Conservation (phyloP, 768 basidiomycete species). For the Panaeolus papilionaceus region DNA sequence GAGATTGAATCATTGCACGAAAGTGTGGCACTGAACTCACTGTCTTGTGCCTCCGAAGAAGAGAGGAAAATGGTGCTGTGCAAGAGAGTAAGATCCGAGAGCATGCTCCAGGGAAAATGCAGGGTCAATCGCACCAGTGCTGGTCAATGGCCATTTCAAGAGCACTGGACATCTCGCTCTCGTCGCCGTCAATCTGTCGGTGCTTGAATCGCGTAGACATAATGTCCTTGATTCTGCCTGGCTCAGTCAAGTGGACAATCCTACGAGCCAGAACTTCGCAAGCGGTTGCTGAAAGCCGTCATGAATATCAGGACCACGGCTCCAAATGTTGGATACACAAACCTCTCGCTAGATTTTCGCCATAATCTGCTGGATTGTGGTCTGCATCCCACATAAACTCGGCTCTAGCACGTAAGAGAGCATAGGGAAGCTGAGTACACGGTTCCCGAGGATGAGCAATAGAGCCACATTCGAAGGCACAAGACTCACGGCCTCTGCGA, state of each 20-base stretch:
- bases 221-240: slow-evolving; percentile 68
- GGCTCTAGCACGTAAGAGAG: slow-evolving; percentile 75
- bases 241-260: slow-evolving; percentile 73
- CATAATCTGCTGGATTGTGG: slow-evolving; percentile 83
- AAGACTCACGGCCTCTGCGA: slow-evolving; percentile 74
- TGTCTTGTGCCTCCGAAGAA: slow-evolving; percentile 84
- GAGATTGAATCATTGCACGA: background rate
- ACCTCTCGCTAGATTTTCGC: slow-evolving; percentile 86
- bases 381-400: slow-evolving; percentile 86
- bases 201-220: slow-evolving; percentile 84
- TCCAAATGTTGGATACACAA: slow-evolving; percentile 25
- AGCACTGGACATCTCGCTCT: slow-evolving; percentile 75
- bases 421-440: slow-evolving; percentile 73
- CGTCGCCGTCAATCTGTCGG: slow-evolving; percentile 75
- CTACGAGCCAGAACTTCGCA: slow-evolving; percentile 86
- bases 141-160: slow-evolving; percentile 94
- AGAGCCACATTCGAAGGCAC: slow-evolving; percentile 12
- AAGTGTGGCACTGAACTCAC: slow-evolving; percentile 41
- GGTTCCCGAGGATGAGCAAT: slow-evolving; percentile 1
- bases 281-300: slow-evolving; percentile 60
- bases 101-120: background rate
- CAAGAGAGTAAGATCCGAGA: background rate
- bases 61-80: slow-evolving; percentile 82
- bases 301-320: slow-evolving; percentile 13
- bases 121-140: slow-evolving; percentile 62